These are phyloP conservation scores for Collybia sp. DNA, from an alignment of 768 basidiomycete species.

Conservation along the genomic window DNA sequence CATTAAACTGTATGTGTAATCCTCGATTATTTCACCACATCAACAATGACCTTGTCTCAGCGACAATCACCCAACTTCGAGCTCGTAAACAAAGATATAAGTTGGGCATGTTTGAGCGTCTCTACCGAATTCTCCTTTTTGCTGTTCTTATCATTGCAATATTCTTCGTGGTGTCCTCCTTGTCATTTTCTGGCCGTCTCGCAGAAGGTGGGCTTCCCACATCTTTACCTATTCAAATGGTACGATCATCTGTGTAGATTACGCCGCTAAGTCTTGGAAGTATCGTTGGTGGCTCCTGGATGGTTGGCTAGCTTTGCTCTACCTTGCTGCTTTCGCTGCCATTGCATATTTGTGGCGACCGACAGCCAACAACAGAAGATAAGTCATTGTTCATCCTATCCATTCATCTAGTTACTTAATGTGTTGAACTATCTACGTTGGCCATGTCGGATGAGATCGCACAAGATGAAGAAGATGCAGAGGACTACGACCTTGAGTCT, in stretches of 20 bases:
- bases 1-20: slow-evolving; percentile 66
- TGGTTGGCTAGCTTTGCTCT: slow-evolving; percentile 89
- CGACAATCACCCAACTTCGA: slow-evolving; percentile 83
- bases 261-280: slow-evolving; percentile 87
- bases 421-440: slow-evolving; percentile 49
- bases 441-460: slow-evolving; percentile 97
- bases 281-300: slow-evolving; percentile 96
- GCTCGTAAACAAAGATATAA: slow-evolving; percentile 86
- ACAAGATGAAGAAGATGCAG: slow-evolving; percentile 90
- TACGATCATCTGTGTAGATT: slow-evolving; percentile 46
- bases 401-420: slow-evolving; percentile 16
- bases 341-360: slow-evolving; percentile 95
- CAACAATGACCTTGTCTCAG: slow-evolving; percentile 30
- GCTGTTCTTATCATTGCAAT: slow-evolving; percentile 77
- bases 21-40: not conserved
- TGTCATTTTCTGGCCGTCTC: slow-evolving; percentile 87
- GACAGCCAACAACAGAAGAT: slow-evolving; percentile 84
- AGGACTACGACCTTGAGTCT: slow-evolving; percentile 85
- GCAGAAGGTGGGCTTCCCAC: slow-evolving; percentile 65
- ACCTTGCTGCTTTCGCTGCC: slow-evolving; percentile 71
- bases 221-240: slow-evolving; percentile 4
- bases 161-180: slow-evolving; percentile 90
- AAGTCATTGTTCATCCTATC: slow-evolving; percentile 28
- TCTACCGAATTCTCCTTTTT: slow-evolving; percentile 81
- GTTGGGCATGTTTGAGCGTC: slow-evolving; percentile 79